A percentile compares a stretch with the other conserved stretches of the same genome.
Evolutionary conservation across 1,284 basidiomycete genomes (phyloP).

Genomic region (Rhizoctonia solani): DNA sequence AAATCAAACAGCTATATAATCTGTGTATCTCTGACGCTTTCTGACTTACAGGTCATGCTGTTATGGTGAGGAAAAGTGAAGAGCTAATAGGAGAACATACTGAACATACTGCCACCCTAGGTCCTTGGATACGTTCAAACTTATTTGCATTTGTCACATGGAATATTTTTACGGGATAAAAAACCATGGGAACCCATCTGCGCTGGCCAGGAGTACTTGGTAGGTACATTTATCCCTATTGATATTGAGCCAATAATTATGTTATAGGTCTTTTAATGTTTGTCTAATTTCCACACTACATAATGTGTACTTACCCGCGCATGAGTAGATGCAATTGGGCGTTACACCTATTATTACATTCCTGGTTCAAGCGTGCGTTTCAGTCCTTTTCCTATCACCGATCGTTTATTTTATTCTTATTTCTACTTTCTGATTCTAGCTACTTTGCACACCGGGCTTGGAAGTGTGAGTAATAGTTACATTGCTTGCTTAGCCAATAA

Average conservation of each 20-base stretch:
- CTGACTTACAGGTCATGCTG: not conserved
- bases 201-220: not conserved
- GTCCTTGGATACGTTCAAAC: not conserved
- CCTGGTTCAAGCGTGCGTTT: not conserved
- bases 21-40: not conserved
- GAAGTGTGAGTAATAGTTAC: not conserved
- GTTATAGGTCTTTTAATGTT: too few species aligned
- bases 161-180: not conserved
- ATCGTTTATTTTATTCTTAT: not conserved
- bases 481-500: not conserved
- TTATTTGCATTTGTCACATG: not conserved
- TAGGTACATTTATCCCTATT: not conserved
- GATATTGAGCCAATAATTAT: too few species aligned
- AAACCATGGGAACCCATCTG: not conserved
- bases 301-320: not conserved
- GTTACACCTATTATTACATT: not conserved
- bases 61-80: not conserved
- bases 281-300: too few species aligned
- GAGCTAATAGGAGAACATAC: too few species aligned
- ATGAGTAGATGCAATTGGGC: not conserved
- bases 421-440: not conserved
- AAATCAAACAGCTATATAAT: not conserved
- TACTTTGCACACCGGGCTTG: not conserved
- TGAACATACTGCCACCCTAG: too few species aligned
- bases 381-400: not conserved